Base-by-base conservation (phyloP, 1,284 basidiomycete species). In the Sparassis latifolia region DNA sequence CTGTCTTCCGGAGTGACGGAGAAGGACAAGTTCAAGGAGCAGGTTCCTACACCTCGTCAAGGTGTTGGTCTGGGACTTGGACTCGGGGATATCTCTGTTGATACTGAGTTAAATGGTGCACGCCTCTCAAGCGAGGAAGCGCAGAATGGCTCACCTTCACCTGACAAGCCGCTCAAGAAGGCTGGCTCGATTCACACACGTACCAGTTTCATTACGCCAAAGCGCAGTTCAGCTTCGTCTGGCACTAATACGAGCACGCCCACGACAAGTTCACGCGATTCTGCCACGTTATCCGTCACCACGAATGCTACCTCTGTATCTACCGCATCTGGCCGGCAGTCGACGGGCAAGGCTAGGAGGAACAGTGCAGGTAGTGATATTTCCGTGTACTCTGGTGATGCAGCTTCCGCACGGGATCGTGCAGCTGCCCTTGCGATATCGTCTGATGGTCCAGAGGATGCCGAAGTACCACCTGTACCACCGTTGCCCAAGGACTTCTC, bases 401-500 rank as follows among this genome's bases (percentile, higher is more conserved):
- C 78, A 40, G 71, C 75, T 28, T 73, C 75, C 46, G 70, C 82
- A 52, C 86, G 82, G 55, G 85, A 87, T 60, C 84, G 86, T 45
- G 80, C 77, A 43, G 78, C 81, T 42, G 77, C 75, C 32, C 72
- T 86, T 47, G 77, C 77, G 45, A 68, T 73, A 42, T 75, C 75
- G 51, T 75, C 72, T 41, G 88, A 90, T 53, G 67, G 65, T 37
- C 64, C 69, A 41, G 86, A 88, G 51, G 82, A 83, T 53, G 68
- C 72, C 54, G 60, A 70, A 52, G 93, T 97, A 4, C 96, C 97
- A 1, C 96, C 96, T 28, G 97, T 99, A 1, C 96, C 96, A 33
- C 96, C 97, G 42, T 72, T 99, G 27, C 96, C 96, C 37, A 97
- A 97, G 70, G 91, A 93, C 58, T 69, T 92, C 56, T 86, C 89